A percentile compares a stretch with the other conserved stretches of the same genome.
Conservation (phyloP, 2,329 filamentous ascomycete genomes). For the Madurella mycetomatis region DNA sequence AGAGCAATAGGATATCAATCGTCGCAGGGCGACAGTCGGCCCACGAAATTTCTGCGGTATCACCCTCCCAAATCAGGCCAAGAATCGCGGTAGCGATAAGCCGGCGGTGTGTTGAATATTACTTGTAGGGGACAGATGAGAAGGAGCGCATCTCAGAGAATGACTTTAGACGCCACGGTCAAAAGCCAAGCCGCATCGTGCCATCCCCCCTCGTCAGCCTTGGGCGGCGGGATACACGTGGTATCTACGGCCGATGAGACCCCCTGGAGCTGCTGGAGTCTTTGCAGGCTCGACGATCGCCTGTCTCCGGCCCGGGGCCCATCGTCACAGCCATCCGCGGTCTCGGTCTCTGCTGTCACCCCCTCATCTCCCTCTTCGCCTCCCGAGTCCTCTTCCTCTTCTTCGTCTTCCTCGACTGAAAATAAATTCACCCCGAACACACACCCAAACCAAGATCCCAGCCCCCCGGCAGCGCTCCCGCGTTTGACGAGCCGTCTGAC, state of each 20-base stretch:
- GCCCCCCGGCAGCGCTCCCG: slow-evolving; percentile 40
- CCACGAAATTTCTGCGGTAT: no score
- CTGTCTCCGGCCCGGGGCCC: slow-evolving; percentile 14
- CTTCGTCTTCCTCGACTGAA: slow-evolving; percentile 57
- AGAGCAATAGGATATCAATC: no score
- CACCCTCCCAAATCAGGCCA: no score
- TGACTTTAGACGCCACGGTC: slow-evolving; percentile 58
- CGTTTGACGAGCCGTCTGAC: slow-evolving; percentile 53
- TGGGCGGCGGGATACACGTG: slow-evolving; percentile 42
- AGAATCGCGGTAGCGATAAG: background rate
- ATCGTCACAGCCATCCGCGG: slow-evolving; percentile 28
- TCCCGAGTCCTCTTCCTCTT: slow-evolving; percentile 39
- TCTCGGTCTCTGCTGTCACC: slow-evolving; percentile 35
- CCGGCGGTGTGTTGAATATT: background rate
- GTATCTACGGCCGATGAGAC: slow-evolving; percentile 32
- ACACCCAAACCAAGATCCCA: slow-evolving; percentile 56
- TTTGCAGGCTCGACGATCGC: slow-evolving; percentile 33
- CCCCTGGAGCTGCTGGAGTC: slow-evolving; percentile 39
- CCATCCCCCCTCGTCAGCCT: slow-evolving; percentile 57
- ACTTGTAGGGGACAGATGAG: background rate
- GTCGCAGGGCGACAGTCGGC: no score
- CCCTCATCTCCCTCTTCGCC: slow-evolving; percentile 33
- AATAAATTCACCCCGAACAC: slow-evolving; percentile 59
- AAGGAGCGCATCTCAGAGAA: slow-evolving; percentile 40
- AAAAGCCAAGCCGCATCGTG: slow-evolving; percentile 65